Conservation (phyloP, 371 early-diverging fungal species). For the Rhizomucor pusillus region DNA sequence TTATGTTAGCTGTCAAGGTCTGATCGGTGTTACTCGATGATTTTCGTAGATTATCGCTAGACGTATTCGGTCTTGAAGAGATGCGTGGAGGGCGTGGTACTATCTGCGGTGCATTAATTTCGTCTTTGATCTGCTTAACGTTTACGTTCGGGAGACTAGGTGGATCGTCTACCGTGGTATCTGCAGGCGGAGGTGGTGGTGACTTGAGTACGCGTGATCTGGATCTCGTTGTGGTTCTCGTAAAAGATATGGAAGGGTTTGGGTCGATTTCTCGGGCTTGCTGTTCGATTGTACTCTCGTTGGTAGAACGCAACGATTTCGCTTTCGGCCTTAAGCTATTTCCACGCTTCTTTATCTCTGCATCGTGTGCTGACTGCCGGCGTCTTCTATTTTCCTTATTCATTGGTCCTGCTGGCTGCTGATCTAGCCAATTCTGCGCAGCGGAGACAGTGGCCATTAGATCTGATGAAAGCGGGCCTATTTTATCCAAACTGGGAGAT, state of each 20-base stretch:
- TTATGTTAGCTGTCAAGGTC: constrained; percentile 11
- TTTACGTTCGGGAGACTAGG: constrained; percentile 24
- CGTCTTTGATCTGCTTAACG: constrained; percentile 17
- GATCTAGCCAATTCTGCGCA: constrained; percentile 3
- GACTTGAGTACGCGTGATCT: constrained; percentile 19
- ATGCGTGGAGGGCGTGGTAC: constrained; percentile 2
- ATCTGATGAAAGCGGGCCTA: background rate
- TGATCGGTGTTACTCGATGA: background rate
- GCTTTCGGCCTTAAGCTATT: constrained; percentile 2
- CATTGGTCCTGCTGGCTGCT: background rate
- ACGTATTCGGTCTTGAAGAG: background rate
- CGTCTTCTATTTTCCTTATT: constrained; percentile 4
- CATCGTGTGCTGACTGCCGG: background rate
- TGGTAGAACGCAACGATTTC: constrained; percentile 1
- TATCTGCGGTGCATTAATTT: constrained; percentile 6
- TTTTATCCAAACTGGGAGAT: background rate
- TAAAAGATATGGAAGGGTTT: background rate
- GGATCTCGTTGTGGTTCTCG: constrained; percentile 2
- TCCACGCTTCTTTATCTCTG: background rate
- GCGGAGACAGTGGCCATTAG: constrained; percentile 1
- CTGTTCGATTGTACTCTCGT: background rate
- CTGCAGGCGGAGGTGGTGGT: constrained; percentile 18
- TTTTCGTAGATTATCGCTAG: background rate
- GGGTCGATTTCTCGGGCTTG: background rate
- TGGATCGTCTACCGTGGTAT: constrained; percentile 1